Evolutionary conservation across 257 asterid genomes (phyloP).

Genomic region (Verbascum thapsus): DNA sequence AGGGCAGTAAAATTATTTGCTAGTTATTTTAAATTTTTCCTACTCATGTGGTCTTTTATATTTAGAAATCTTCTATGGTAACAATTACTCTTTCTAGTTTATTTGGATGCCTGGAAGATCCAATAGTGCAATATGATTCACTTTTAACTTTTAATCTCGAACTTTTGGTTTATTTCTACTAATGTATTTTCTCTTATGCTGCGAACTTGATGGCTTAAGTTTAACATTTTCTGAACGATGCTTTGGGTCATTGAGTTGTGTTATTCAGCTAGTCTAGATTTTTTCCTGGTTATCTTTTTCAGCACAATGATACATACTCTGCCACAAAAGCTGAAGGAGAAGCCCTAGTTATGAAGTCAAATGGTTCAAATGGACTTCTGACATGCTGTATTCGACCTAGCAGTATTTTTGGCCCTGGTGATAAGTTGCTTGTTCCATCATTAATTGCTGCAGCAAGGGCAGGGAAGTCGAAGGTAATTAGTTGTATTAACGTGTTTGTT

Average conservation of each 20-base stretch:
- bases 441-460: conserved; percentile 77
- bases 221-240: neutral
- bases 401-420: conserved; percentile 86
- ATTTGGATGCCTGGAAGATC: too few relatives aligned
- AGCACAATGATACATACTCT: conserved; percentile 82
- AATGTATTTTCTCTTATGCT: too few relatives aligned
- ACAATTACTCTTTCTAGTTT: too few relatives aligned
- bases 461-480: conserved; percentile 68
- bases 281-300: conserved; percentile 22
- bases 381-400: conserved; percentile 81
- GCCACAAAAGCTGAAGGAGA: conserved; percentile 86
- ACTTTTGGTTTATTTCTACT: too few relatives aligned
- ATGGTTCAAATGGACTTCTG: conserved; percentile 59
- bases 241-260: conserved; percentile 13
- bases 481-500: neutral
- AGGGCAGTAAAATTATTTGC: neutral
- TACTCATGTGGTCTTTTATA: too few relatives aligned
- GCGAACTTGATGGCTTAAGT: neutral
- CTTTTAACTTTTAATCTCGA: too few relatives aligned
- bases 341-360: conserved; percentile 60
- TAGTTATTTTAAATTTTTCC: neutral
- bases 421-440: conserved; percentile 78
- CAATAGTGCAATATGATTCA: too few relatives aligned
- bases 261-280: too few relatives aligned
- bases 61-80: too few relatives aligned